A percentile compares a stretch with the other conserved stretches of the same genome.
phyloP scores from a whole-genome alignment of 345 rosid genomes.

The Hibiscus tridactylites region DNA sequence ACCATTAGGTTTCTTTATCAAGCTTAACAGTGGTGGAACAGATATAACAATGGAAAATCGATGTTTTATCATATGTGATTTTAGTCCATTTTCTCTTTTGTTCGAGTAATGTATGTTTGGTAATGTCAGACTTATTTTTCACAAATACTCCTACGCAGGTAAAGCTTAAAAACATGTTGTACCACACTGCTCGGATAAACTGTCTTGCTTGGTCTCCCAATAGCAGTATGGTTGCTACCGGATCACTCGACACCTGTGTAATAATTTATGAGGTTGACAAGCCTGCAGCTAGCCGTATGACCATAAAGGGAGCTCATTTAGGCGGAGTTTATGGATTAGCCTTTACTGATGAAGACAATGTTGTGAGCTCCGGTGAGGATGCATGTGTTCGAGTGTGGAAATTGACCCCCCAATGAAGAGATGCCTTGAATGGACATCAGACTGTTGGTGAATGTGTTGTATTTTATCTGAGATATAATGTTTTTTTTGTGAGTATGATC shows the following conservation, averaged over 20 bases:
- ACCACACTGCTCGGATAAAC: conserved; percentile 68
- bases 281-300: conserved; percentile 56
- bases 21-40: background rate
- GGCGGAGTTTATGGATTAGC: conserved; percentile 66
- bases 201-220: conserved; percentile 74
- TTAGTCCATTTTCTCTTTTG: background rate
- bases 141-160: conserved; percentile 32
- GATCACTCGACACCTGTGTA: conserved; percentile 62
- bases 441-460: background rate
- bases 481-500: background rate
- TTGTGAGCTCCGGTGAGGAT: conserved; percentile 73
- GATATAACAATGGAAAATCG: background rate
- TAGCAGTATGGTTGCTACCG: conserved; percentile 60
- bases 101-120: background rate
- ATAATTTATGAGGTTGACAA: conserved; percentile 62
- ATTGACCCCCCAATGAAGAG: conserved; percentile 7
- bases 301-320: conserved; percentile 58
- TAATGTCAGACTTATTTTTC: background rate
- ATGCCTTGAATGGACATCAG: background rate
- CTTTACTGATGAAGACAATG: conserved; percentile 40
- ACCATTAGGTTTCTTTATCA: background rate
- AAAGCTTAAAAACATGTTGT: conserved; percentile 68
- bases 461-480: background rate
- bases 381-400: conserved; percentile 65
- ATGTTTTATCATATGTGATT: too few relatives aligned